phyloP scores from a whole-genome alignment of 352 stramenopile genomes.

The Globisporangium middletonii region DNA sequence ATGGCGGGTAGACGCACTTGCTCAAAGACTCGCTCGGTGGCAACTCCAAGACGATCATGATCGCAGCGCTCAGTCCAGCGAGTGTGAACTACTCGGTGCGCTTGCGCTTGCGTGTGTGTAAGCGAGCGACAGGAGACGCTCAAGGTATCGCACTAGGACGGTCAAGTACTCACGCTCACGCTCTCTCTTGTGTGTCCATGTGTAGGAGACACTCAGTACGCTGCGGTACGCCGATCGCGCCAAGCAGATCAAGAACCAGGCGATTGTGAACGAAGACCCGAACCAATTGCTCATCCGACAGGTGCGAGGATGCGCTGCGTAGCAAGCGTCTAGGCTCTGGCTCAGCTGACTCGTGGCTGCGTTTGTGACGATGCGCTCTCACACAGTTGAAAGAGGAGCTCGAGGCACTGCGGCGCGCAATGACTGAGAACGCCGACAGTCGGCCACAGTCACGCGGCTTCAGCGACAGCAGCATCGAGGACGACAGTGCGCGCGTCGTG shows the following conservation, averaged over 20 bases:
- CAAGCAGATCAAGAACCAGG: constrained; percentile 93
- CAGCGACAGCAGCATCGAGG: constrained; percentile 13
- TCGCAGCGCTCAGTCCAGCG: constrained; percentile 81
- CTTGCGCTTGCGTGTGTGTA: not conserved
- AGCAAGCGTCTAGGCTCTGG: not conserved
- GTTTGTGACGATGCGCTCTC: not conserved
- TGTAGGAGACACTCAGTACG: constrained; percentile 86
- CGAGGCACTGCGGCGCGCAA: constrained; percentile 55
- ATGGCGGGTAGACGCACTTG: constrained; percentile 52
- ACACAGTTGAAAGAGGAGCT: constrained; percentile 76
- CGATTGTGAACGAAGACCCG: constrained; percentile 89
- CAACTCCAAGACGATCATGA: constrained; percentile 91
- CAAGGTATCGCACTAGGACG: not conserved
- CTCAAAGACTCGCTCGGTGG: constrained; percentile 83
- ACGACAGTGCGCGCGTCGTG: constrained; percentile 15
- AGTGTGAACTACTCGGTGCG: constrained; percentile 83
- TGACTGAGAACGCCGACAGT: constrained; percentile 57
- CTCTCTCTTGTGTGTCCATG: constrained; percentile 1
- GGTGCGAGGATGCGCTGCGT: constrained; percentile 15
- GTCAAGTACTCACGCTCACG: not conserved
- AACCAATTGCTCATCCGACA: constrained; percentile 84
- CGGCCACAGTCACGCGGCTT: constrained; percentile 45
- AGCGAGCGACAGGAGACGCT: not conserved
- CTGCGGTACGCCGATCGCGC: constrained; percentile 88
- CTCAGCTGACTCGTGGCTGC: not conserved